Evolutionary conservation across 768 basidiomycete genomes (phyloP), one percentile per base, ranked within the genome.

Genomic region (Cystofilobasidium bisporidii): DNA sequence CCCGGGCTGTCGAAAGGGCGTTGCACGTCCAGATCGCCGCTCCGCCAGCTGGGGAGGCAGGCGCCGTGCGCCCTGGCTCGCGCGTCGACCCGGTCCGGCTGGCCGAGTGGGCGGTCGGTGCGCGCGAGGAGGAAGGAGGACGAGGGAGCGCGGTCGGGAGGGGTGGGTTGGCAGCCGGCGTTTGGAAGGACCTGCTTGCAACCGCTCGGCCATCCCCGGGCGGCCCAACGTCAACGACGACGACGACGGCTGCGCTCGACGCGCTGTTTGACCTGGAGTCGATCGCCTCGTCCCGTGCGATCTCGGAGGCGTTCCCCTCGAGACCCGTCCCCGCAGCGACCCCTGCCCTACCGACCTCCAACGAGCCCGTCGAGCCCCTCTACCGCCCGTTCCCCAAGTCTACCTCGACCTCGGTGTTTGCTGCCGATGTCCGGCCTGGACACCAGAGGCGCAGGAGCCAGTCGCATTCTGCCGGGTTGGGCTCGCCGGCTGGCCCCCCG

Each of bases 301-400:
- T 56, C 30, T 9, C 53, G 4, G 12, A 17, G 18, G 28, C 11
- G 8, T 56, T 30, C 30, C 53, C 53, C 18, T 56, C 53, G 5
- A 9, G 4, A 18, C 53, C 53, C 30, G 9, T 6, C 28, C 28
- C 18, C 1, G 5, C 30, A 1, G 2, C 30, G 6, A 30, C 53
- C 18, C 26, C 24, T 10, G 50, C 11, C 26, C n/a, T n/a, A 3
- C 53, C 11, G 22, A 56, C 18, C 15, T 2, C 28, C 6, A 56
- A 32, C 14, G 14, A 43, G 3, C 8, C 14, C 43, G 14, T n/a
- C n/a, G 30, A 56, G 20, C 53, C 53, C 12, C 11, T 56, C 28
- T 56, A 56, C 53, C 53, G 53, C 5, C 53, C 53, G 11, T 56
- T 56, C 30, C 53, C 53, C 6, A 56, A 32, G 30, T 56, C 53